Base-by-base conservation (phyloP, 139 green algal species). In the Ostreobium quekettii region DNA sequence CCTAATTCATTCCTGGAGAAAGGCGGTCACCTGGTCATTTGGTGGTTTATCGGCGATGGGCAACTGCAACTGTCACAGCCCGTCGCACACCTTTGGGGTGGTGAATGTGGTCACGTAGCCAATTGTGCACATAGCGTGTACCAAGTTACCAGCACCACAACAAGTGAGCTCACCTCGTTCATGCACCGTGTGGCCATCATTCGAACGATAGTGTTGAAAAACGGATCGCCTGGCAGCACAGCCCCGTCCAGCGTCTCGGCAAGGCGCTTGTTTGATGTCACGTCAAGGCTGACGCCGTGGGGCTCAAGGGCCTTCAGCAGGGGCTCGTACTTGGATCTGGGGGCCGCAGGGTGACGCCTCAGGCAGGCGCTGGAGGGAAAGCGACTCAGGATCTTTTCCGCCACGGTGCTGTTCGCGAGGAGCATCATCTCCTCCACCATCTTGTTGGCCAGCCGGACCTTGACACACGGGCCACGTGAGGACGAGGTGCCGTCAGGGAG, bases 351-450 rank as follows among this genome's bases (percentile, higher is more conserved):
- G 76, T 97, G 91, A 24, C 85, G 82, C 42, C 91, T 85, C 78
- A 97, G 80, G 53, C 70, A 78, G 3, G 82, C 71, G 64, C 80
- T 86, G 4, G 75, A 65, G 15, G 90, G 83, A 78, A 95, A 97
- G 56, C 77, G 70, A 0, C 62, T 4, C 38, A 96, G 77, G 5
- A 91, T 96, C 70, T 89, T 84, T 49, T 90, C 76, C 4, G 91
- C 93, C 8, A 96, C 90, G 8, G 88, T 82, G 26, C 90, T 75
- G 72, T 99, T 97, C 67, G 91, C 93, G 33, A 96, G 71, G 29
- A 99, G 77, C 93, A 98, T 99, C 86, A 96, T 93, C 84, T 99
- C 93, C 80, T 97, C 92, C 37, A 99, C 90, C 91, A 99, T 97
- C 61, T 89, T 77, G 80, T 99, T 98, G 47, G 93, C 86, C 48